These are phyloP conservation scores for Claviceps citrina DNA, from an alignment of 2,329 filamentous ascomycete species.

Conservation along the genomic window DNA sequence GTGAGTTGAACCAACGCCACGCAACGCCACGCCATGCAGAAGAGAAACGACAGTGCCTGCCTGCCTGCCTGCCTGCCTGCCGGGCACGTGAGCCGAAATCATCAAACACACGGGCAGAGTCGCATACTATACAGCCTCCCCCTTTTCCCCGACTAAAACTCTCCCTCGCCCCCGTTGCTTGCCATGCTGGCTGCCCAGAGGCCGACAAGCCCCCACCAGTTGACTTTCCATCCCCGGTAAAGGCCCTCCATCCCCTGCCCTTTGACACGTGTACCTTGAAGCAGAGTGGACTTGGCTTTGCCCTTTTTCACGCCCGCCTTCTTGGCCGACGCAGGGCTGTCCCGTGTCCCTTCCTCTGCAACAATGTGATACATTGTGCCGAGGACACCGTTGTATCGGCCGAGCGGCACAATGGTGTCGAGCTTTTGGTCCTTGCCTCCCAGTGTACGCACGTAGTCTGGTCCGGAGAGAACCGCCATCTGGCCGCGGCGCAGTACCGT, in stretches of 20 bases:
- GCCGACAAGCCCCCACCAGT: conserved; percentile 61
- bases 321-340: conserved; percentile 21
- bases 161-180: conserved; percentile 44
- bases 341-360: conserved; percentile 59
- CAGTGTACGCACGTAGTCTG: conserved; percentile 34
- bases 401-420: conserved; percentile 65
- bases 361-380: conserved; percentile 83
- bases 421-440: conserved; percentile 28
- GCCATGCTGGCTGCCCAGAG: conserved; percentile 56
- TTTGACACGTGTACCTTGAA: conserved; percentile 27
- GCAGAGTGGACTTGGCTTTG: conserved; percentile 17
- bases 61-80: too few species aligned
- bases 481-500: conserved; percentile 83
- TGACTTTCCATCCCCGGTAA: conserved; percentile 62
- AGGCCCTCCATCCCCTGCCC: conserved; percentile 55
- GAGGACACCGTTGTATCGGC: conserved; percentile 71
- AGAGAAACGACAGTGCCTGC: too few species aligned
- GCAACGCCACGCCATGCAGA: conserved; percentile 5
- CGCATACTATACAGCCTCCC: too few species aligned
- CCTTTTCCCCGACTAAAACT: conserved; percentile 29
- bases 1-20: conserved; percentile 4
- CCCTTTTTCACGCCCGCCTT: conserved; percentile 17
- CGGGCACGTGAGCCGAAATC: too few species aligned
- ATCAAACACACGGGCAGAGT: too few species aligned
- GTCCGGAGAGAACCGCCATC: conserved; percentile 50